Evolutionary conservation across 495 filamentous ascomycete genomes (phyloP), one percentile per base, ranked within the genome.

Genomic region (Melanomma pulvis-pyrius): DNA sequence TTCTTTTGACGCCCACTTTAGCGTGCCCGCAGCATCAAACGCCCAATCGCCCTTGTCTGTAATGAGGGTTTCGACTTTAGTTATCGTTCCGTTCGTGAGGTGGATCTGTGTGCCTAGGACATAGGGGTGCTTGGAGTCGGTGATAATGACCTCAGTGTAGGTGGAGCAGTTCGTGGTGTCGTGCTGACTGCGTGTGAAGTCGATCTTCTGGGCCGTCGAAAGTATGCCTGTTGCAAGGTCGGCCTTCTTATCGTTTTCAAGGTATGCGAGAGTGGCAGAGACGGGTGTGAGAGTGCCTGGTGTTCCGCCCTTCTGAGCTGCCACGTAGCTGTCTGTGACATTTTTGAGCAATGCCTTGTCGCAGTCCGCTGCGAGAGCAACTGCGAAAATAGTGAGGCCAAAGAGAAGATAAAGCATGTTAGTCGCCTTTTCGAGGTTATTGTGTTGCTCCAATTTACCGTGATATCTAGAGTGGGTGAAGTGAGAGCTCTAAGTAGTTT

Each of bases 131-230:
- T 70, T 32, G 47, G 73, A 48, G 62, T 78, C 74, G n/a, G 81
- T 80, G 24, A 77, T 74, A 46, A 84, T 74, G 52, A 83, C 69
- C 65, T 84, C 82, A 36, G 78, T 82, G 78, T 79, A 84, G 48
- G 81, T 82, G 11, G 81, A 79, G 77, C 82, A 84, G 17, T 75
- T 73, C 0, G 75, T 79, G 28, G 77, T 79, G 75, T 84, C 82
- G 71, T 79, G 76, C 57, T 73, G 73, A 71, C 74, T 77, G 41
- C 80, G 78, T 71, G 74, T 79, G 75, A 82, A 80, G 75, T 78
- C 79, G 59, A 83, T 77, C 51, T 72, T 74, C 58, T 82, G 65
- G 1, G 80, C 67, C 15, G 69, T 63, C 7, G 76, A 69, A 26
- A 83, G 65, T 48, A 82, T 77, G 24, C 77, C 75, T 4, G 72